Conservation (phyloP, 2,329 filamentous ascomycete genomes). For the Spiromastix sp. region DNA sequence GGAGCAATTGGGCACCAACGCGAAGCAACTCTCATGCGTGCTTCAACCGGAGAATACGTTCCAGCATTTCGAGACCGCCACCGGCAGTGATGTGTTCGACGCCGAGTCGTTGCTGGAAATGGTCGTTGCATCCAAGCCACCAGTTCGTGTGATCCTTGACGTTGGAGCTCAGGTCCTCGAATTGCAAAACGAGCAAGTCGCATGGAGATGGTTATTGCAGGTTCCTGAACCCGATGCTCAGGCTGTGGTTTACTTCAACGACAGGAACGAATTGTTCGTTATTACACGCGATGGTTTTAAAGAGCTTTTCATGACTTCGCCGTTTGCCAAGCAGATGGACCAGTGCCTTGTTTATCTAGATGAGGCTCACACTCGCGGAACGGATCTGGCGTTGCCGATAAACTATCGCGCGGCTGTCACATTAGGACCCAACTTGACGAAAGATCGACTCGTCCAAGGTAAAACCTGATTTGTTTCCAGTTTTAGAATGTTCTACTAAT, state of each 20-base stretch:
- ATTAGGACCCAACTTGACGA: conserved; percentile 49
- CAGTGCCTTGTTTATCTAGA: conserved; percentile 54
- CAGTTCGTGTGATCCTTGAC: conserved; percentile 51
- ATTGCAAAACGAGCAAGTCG: conserved; percentile 43
- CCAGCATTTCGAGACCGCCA: conserved; percentile 7
- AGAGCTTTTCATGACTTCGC: conserved; percentile 40
- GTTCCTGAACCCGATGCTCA: conserved; percentile 17
- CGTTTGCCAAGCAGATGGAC: conserved; percentile 44
- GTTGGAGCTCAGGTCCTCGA: conserved; percentile 58
- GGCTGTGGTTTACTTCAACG: conserved; percentile 44
- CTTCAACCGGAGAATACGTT: conserved; percentile 39
- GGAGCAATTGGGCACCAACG: conserved; percentile 51
- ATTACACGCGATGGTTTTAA: conserved; percentile 5
- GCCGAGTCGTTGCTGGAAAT: conserved; percentile 35
- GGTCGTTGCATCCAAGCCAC: conserved; percentile 28
- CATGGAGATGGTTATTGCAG: conserved; percentile 38
- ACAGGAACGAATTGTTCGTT: conserved; percentile 8
- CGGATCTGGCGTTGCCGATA: conserved; percentile 48
- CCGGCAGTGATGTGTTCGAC: conserved; percentile 17
- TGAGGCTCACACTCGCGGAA: conserved; percentile 56
- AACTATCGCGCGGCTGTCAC: conserved; percentile 54
- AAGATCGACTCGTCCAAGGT: conserved; percentile 56
- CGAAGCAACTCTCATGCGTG: conserved; percentile 47
- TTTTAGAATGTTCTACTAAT: background rate
- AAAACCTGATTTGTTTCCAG: conserved; percentile 4